Percentiles rank a stretch among this genome's conserved stretches.
Conservation (phyloP, 352 stramenopile genomes). For the Pythium folliculosum region DNA sequence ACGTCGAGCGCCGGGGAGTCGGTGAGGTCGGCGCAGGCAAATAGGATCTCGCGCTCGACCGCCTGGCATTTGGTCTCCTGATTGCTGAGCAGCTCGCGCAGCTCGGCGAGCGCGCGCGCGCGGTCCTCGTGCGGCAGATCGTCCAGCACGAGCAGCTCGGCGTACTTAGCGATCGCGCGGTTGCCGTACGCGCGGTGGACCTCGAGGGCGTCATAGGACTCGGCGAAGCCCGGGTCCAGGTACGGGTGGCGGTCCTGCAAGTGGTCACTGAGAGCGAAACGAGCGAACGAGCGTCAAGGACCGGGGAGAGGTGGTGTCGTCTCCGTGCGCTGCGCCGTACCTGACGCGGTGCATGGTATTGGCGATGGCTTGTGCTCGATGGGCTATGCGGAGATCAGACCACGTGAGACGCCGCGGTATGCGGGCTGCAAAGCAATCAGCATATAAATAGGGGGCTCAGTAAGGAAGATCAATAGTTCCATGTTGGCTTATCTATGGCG, state of each 20-base stretch:
- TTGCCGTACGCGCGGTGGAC: conserved; percentile 59
- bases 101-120: conserved; percentile 45
- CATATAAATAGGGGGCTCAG: not conserved
- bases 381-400: too few relatives aligned
- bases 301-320: not conserved
- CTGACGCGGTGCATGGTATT: conserved; percentile 60
- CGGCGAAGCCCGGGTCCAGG: conserved; percentile 50
- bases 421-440: too few relatives aligned
- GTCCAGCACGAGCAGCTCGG: conserved; percentile 55
- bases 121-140: conserved; percentile 58
- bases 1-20: conserved; percentile 43
- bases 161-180: conserved; percentile 58
- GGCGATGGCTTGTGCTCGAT: too few relatives aligned
- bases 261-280: conserved; percentile 47
- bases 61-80: conserved; percentile 60
- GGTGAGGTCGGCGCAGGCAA: conserved; percentile 52
- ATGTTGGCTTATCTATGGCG: too few relatives aligned
- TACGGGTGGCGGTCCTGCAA: conserved; percentile 65
- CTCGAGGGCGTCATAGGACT: conserved; percentile 59
- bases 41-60: conserved; percentile 49
- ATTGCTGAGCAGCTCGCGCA: conserved; percentile 58
- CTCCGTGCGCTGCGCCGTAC: conserved; percentile 14
- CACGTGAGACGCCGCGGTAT: too few relatives aligned
- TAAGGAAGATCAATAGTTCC: not conserved
- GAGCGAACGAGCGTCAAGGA: not conserved